A percentile compares a stretch with the other conserved stretches of the same genome.
These are phyloP conservation scores for Kwoniella heveanensis DNA, from an alignment of 768 basidiomycete genomes.

Conservation along the genomic window DNA sequence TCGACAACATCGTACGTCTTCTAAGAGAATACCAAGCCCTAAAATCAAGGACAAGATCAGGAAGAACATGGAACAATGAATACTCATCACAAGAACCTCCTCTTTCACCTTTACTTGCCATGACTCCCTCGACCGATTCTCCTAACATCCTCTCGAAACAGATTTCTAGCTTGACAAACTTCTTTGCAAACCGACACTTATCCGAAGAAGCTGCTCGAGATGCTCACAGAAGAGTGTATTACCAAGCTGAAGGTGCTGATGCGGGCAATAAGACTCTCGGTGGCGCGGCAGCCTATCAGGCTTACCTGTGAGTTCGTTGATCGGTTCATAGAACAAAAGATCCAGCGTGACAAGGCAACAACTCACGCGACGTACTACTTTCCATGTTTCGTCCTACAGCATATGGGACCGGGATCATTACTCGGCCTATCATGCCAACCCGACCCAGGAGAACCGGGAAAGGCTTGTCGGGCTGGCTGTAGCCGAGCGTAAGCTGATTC, in stretches of 20 bases:
- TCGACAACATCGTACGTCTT: slow-evolving; percentile 52
- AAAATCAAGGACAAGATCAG: slow-evolving; percentile 2
- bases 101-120: not conserved
- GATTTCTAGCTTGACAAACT: slow-evolving; percentile 46
- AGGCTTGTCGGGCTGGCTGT: slow-evolving; percentile 52
- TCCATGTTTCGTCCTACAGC: slow-evolving; percentile 9
- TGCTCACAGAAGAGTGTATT: slow-evolving; percentile 50
- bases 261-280: slow-evolving; percentile 47
- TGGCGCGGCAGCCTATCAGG: slow-evolving; percentile 54
- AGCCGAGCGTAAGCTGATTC: slow-evolving; percentile 44
- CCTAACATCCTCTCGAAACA: slow-evolving; percentile 19
- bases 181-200: slow-evolving; percentile 48
- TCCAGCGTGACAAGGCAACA: slow-evolving; percentile 14
- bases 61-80: slow-evolving; percentile 4
- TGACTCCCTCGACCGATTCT: slow-evolving; percentile 1
- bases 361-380: no score
- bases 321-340: not conserved
- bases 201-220: slow-evolving; percentile 47
- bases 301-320: slow-evolving; percentile 44
- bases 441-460: slow-evolving; percentile 50
- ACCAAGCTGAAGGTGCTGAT: slow-evolving; percentile 40
- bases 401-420: slow-evolving; percentile 54
- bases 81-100: slow-evolving; percentile 10
- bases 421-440: slow-evolving; percentile 41
- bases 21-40: slow-evolving; percentile 14